phyloP scores from a whole-genome alignment of 805 yeast species.

The Maudiozyma barnettii region DNA sequence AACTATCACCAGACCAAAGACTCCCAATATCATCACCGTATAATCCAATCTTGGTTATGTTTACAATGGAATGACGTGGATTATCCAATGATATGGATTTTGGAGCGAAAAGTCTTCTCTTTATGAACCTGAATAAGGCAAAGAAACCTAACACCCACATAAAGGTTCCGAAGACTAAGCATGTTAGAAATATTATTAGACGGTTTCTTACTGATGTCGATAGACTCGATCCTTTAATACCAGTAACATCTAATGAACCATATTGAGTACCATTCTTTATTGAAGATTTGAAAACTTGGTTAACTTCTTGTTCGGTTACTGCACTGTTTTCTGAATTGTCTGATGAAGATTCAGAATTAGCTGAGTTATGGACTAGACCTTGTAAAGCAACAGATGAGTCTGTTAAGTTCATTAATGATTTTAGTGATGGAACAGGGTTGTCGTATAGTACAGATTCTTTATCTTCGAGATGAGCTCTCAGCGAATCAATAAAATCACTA shows the following conservation, averaged over 20 bases:
- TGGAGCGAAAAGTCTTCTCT: neutral
- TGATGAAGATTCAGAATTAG: neutral
- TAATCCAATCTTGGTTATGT: neutral
- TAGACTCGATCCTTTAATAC: neutral
- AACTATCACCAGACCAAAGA: conserved; percentile 1
- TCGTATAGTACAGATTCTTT: conserved; percentile 47
- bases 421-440: conserved; percentile 46
- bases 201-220: conserved; percentile 1
- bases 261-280: neutral
- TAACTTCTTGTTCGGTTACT: neutral
- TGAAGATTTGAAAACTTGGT: neutral
- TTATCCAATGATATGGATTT: neutral
- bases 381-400: conserved; percentile 37
- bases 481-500: conserved; percentile 34
- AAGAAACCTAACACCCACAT: conserved; percentile 4
- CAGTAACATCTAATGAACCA: conserved; percentile 3
- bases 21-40: conserved; percentile 1
- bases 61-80: neutral
- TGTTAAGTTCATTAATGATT: conserved; percentile 54
- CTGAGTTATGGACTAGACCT: conserved; percentile 9
- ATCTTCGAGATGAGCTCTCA: conserved; percentile 46
- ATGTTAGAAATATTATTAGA: neutral
- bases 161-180: conserved; percentile 1
- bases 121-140: neutral
- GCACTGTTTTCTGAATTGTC: neutral